Base-by-base conservation (phyloP, 2,329 filamentous ascomycete genomes). In the Rhynchosporium secalis region DNA sequence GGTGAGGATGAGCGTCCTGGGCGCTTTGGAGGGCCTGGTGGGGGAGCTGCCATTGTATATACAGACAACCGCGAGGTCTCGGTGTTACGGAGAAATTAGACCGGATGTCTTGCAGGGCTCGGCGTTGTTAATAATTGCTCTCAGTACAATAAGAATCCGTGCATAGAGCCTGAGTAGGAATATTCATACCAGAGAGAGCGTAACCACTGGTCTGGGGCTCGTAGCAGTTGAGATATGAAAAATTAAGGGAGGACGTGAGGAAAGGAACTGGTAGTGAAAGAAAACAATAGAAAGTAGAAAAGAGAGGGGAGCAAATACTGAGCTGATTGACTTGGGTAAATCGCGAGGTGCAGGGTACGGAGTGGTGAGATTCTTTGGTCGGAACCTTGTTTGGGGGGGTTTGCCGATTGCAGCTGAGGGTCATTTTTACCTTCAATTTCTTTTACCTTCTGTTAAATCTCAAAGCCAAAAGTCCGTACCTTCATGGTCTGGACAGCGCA, bases 311-410 rank as follows among this genome's bases (percentile, higher is more conserved):
- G n/a, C 36, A 36, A 26, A 29, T 26, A 52, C 41, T 45, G 48
- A 48, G 40, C 41, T 49, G 48, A 26, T 58, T 58, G 60, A 49
- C 40, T 61, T 55, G 62, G 56, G 33, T 49, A 58, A n/a, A 36
- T 41, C 45, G 28, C 6, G 62, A 61, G 62, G 62, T 58, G 62
- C 58, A 63, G 61, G 47, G 33, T 26, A 12, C 4, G 48, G 33
- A 29, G 26, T 63, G 46, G 61, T 60, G 55, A 58, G 60, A 58
- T 58, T 46, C 31, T 20, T 57, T 13, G 47, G 38, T 52, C 52
- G 59, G 59, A 61, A 57, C 31, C 40, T 60, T 60, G 48, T 38
- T 57, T 38, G 13, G 40, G 43, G 13, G 43, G 43, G 41, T 3
- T n/a, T 15, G 15, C 13, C 40, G 47, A 28, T 33, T 36, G 55